Evolutionary conservation across 306 rosid genomes (phyloP), one percentile per base, ranked within the genome.

Genomic region (Senna siamea): DNA sequence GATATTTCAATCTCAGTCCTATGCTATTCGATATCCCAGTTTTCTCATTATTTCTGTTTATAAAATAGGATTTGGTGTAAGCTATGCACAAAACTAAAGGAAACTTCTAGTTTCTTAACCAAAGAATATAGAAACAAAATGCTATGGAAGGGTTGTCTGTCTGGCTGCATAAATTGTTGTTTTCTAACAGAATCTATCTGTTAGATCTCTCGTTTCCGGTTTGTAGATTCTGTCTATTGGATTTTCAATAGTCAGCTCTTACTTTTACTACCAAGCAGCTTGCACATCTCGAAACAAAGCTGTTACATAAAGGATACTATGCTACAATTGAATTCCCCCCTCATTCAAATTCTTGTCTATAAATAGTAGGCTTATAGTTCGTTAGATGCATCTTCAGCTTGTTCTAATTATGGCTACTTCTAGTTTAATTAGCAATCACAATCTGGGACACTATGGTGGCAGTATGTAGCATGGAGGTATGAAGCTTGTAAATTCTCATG

Each of bases 381-480:
- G n/a, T n/a, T n/a, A n/a, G n/a, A n/a, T n/a, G n/a, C n/a, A n/a
- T n/a, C n/a, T n/a, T n/a, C n/a, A n/a, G n/a, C n/a, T n/a, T n/a
- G n/a, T n/a, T n/a, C 41, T 38, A 23, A 22, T 26, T 53, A 14
- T 17, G 22, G 48, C 28, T 37, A 35, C 6, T 1, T 53, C 47
- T 19, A 60, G 26, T 26, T 12, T 75, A 54, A 7, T 65, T 69
- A 14, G 67, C 52, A 47, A 50, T 3, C 4, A 35, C 48, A 14
- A 4, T 11, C 23, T 35, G 51, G 47, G 12, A 15, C 38, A 54
- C 26, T 23, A 63, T 62, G 12, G 62, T 51, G 79, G 6, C 38
- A 53, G 66, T 62, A 52, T 63, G 37, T 23, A 26, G 56, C 35
- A 62, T 52, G 54, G 73, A 52, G 34, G 54, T 40, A 74, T 41